Conservation (phyloP, 1,284 basidiomycete genomes). For the Schizopora paradoxa region DNA sequence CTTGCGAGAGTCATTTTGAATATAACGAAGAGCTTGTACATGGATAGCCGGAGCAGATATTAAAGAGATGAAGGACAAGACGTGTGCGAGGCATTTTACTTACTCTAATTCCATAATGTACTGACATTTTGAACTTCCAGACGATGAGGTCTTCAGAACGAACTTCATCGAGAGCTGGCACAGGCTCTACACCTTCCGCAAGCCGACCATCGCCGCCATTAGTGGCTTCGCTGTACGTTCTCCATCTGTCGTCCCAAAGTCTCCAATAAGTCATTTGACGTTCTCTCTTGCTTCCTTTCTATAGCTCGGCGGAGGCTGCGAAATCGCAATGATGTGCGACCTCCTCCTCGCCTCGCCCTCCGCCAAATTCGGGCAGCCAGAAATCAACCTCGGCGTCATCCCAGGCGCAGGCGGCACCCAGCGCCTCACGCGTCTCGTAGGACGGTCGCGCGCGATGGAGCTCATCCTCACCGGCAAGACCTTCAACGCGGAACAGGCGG, state of each 20-base stretch:
- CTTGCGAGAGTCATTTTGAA: slow-evolving; percentile 1
- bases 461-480: slow-evolving; percentile 85
- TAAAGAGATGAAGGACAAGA: slow-evolving; percentile 91
- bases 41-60: slow-evolving; percentile 79
- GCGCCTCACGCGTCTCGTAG: slow-evolving; percentile 80
- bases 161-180: slow-evolving; percentile 92
- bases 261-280: slow-evolving; percentile 5
- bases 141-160: slow-evolving; percentile 81
- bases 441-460: slow-evolving; percentile 96
- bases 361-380: slow-evolving; percentile 94
- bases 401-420: slow-evolving; percentile 87
- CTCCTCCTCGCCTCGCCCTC: slow-evolving; percentile 93
- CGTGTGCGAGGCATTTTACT: slow-evolving; percentile 50
- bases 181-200: slow-evolving; percentile 69
- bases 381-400: slow-evolving; percentile 96
- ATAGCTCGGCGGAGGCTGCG: slow-evolving; percentile 93
- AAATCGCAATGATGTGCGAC: slow-evolving; percentile 95
- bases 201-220: slow-evolving; percentile 95
- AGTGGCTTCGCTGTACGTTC: slow-evolving; percentile 85
- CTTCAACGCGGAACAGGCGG: slow-evolving; percentile 80
- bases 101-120: slow-evolving; percentile 1
- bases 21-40: slow-evolving; percentile 3
- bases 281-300: no score
- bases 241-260: slow-evolving; percentile 4
- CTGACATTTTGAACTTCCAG: slow-evolving; percentile 35